phyloP scores from a whole-genome alignment of 1,284 basidiomycete species.

The Cutaneotrichosporon cutaneum region DNA sequence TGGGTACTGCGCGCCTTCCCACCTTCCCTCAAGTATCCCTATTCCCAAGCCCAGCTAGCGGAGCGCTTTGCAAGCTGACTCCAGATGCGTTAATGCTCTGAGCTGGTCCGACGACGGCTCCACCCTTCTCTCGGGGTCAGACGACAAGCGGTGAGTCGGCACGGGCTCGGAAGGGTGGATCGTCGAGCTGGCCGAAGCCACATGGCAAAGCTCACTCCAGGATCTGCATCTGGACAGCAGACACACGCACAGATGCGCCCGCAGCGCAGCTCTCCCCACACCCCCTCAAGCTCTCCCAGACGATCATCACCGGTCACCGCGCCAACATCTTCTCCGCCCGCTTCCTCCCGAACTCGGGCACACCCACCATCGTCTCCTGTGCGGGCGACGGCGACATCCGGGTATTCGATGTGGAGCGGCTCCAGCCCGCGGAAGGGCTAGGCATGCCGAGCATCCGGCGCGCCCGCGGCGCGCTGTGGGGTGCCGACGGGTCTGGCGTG shows the following conservation, averaged over 20 bases:
- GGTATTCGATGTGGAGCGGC: conserved; percentile 71
- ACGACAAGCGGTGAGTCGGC: conserved; percentile 70
- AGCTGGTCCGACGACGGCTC: conserved; percentile 77
- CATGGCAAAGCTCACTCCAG: conserved; percentile 48
- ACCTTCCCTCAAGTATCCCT: neutral
- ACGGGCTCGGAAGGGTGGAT: neutral
- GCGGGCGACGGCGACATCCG: conserved; percentile 78
- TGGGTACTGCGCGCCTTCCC: neutral
- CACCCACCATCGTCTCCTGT: conserved; percentile 59
- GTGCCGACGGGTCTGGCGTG: conserved; percentile 43
- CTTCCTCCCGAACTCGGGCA: conserved; percentile 64
- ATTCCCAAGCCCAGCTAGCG: too few relatives aligned
- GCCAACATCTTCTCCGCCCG: conserved; percentile 86
- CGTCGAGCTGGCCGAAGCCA: too few relatives aligned
- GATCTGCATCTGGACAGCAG: conserved; percentile 68
- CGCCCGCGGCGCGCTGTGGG: conserved; percentile 31
- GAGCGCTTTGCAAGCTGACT: too few relatives aligned
- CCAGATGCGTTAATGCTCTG: conserved; percentile 73
- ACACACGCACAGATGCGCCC: conserved; percentile 33
- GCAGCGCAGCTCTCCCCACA: conserved; percentile 54
- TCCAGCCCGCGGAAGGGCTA: conserved; percentile 52
- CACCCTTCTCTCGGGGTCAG: conserved; percentile 72
- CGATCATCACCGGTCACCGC: conserved; percentile 72
- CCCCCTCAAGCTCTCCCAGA: conserved; percentile 63
- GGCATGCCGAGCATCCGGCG: conserved; percentile 3